Percentiles rank a stretch among this genome's conserved stretches.
Evolutionary conservation across 2,329 filamentous ascomycete genomes (phyloP).

Genomic region (Ophiostoma populinum): DNA sequence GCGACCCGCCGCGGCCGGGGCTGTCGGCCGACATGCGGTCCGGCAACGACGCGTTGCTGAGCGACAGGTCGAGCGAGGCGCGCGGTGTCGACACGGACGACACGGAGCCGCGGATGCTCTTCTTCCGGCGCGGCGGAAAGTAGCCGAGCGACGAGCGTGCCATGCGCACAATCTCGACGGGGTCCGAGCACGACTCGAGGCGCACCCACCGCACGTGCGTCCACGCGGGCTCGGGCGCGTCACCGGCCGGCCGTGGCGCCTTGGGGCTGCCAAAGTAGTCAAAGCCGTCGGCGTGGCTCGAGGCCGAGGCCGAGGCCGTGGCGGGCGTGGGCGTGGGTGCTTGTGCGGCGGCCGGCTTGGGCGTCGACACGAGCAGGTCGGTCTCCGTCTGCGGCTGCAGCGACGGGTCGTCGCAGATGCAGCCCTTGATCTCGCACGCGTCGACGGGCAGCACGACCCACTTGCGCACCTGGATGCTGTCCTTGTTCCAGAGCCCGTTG

Average conservation of each 20-base stretch:
- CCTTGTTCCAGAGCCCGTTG: slow-evolving; percentile 89
- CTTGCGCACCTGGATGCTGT: slow-evolving; percentile 72
- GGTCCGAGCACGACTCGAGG: slow-evolving; percentile 48
- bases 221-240: slow-evolving; percentile 50
- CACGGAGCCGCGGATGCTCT: slow-evolving; percentile 47
- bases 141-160: slow-evolving; percentile 69
- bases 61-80: slow-evolving; percentile 43
- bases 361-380: slow-evolving; percentile 35
- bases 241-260: slow-evolving; percentile 12
- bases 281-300: not conserved
- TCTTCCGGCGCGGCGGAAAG: slow-evolving; percentile 80
- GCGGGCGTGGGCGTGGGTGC: too few species aligned
- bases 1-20: slow-evolving; percentile 19
- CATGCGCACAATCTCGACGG: slow-evolving; percentile 74
- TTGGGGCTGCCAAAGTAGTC: slow-evolving; percentile 4
- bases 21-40: slow-evolving; percentile 16
- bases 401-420: slow-evolving; percentile 40
- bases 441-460: slow-evolving; percentile 75
- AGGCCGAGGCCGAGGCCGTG: not conserved
- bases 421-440: slow-evolving; percentile 69
- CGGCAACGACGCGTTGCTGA: slow-evolving; percentile 18
- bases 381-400: slow-evolving; percentile 24
- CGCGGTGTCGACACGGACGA: slow-evolving; percentile 52
- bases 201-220: slow-evolving; percentile 80
- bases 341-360: slow-evolving; percentile 16